Percentiles rank a stretch among this genome's conserved stretches.
Conservation (phyloP, 2,329 filamentous ascomycete species). For the Raffaelea arxii region DNA sequence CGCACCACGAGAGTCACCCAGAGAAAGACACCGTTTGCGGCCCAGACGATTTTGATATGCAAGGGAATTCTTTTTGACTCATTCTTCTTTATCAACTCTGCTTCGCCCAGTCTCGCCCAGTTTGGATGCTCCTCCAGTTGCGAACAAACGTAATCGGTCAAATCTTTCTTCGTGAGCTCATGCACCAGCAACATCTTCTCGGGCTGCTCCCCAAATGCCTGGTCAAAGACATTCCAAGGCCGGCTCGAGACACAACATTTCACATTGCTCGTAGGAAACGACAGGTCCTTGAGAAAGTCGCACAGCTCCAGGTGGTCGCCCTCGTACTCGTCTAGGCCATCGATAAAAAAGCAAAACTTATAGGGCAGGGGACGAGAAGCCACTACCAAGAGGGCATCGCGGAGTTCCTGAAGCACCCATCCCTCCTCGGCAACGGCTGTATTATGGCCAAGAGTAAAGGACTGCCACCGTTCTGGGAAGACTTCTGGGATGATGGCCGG, state of each 20-base stretch:
- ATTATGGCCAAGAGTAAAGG: background rate
- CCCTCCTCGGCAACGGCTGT: no score
- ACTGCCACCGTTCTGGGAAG: background rate
- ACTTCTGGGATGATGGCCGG: background rate
- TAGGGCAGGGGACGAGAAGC: background rate
- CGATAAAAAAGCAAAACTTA: conserved; percentile 3
- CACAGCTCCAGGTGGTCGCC: conserved; percentile 1
- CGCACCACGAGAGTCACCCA: conserved; percentile 1
- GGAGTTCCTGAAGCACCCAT: no score
- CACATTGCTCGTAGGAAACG: background rate
- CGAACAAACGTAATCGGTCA: no score
- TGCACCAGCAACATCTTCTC: no score
- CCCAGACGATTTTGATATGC: background rate
- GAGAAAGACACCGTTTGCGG: conserved; percentile 1
- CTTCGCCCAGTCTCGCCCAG: no score
- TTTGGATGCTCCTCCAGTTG: no score
- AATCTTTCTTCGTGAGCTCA: background rate
- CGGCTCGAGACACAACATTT: conserved; percentile 4
- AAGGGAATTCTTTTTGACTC: no score
- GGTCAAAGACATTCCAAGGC: background rate
- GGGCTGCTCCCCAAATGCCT: background rate
- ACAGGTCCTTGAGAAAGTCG: background rate
- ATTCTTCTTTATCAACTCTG: no score
- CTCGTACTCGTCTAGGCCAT: conserved; percentile 2
- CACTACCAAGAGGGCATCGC: background rate